A percentile compares a stretch with the other conserved stretches of the same genome.
These are phyloP conservation scores for Rubroboletus pulcherrimus DNA, from an alignment of 768 basidiomycete species.

Conservation along the genomic window DNA sequence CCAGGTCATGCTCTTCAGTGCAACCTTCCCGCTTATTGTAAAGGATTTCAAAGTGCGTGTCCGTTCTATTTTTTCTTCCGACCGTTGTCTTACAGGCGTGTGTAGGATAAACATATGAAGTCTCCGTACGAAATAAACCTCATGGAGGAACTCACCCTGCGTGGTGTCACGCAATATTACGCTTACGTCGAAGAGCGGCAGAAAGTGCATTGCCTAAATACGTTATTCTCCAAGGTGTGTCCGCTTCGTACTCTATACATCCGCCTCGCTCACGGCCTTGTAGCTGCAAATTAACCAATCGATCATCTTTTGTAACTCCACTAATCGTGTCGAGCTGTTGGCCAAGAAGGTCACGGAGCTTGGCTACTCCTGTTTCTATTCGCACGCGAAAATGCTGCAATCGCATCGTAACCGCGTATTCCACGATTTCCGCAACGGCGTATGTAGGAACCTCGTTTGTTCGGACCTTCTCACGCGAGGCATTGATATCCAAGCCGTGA, in stretches of 20 bases:
- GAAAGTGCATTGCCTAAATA: conserved; percentile 99
- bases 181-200: conserved; percentile 99
- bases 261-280: conserved; percentile 4
- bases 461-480: conserved; percentile 96
- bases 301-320: conserved; percentile 99
- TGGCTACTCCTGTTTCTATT: conserved; percentile 99
- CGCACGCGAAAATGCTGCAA: conserved; percentile 99
- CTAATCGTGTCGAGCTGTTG: conserved; percentile 97
- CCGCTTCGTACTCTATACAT: background rate
- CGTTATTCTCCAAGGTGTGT: conserved; percentile 91
- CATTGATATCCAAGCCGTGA: conserved; percentile 99
- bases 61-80: background rate
- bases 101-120: conserved; percentile 92
- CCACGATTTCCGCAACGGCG: conserved; percentile 98
- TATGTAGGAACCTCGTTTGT: conserved; percentile 98
- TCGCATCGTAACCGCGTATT: conserved; percentile 98
- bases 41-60: conserved; percentile 90
- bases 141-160: conserved; percentile 98
- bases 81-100: conserved; percentile 8
- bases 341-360: conserved; percentile 99
- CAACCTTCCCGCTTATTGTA: conserved; percentile 98
- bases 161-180: conserved; percentile 99
- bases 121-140: conserved; percentile 97
- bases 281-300: conserved; percentile 99
- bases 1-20: conserved; percentile 99